Base-by-base conservation (phyloP, 495 filamentous ascomycete species). In the Penicillium lagena region DNA sequence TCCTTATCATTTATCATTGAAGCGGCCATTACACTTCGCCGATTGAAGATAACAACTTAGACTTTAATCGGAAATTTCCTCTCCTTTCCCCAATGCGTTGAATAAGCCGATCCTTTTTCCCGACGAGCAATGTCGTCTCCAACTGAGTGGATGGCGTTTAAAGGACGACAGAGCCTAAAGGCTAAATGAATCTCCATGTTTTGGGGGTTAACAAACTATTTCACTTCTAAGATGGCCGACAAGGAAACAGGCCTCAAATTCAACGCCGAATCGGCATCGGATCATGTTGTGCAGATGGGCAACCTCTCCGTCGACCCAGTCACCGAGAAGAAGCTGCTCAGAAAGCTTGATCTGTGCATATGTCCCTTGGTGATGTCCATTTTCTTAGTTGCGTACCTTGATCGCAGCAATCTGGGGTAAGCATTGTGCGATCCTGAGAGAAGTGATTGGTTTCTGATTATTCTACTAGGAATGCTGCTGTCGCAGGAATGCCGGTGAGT, bases 331-430 rank as follows among this genome's bases (percentile, higher is more conserved):
- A 50, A 31, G 35, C 31, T 54, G 6, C 13, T 45, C 12, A 36
- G 36, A 39, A 54, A 54, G 34, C 40, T 54, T 37, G 51, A 54
- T 35, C 43, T 54, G 7, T 50, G 29, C 13, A 50, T 54, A 9
- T 46, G 47, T 12, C 51, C 51, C 0, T 13, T 54, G 5, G 37
- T 50, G 28, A 45, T 49, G 40, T 36, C 45, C 11, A 50, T 54
- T 17, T 54, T 50, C 30, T 42, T 54, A 13, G 43, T 54, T 9
- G 46, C 51, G 7, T 35, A 41, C 12, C 32, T 51, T 12, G 43
- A 50, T 43, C 47, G 44, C 8, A 51, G 46, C 8, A 55, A 55
- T 17, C n/a, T 55, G 15, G 51, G 51, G 41, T 51, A 42, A 39
- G 39, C 4, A 12, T 1, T 1, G 14, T n/a, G 7, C 6, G 15